Base-by-base conservation (phyloP, 495 filamentous ascomycete species). In the Paragyromitra xinjiangensis region DNA sequence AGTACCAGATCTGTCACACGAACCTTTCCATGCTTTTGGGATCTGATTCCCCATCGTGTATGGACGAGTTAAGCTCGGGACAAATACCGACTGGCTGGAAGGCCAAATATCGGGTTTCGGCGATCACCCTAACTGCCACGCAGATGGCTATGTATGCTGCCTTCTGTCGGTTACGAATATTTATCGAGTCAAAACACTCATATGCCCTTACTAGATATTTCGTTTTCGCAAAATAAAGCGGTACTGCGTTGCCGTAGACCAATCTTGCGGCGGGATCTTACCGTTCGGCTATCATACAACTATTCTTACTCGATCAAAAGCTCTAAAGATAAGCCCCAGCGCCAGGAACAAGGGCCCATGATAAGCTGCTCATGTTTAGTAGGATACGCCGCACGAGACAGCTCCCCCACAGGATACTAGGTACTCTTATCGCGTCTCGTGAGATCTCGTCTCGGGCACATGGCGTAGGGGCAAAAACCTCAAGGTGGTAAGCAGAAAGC, bases 251-350 rank as follows among this genome's bases (percentile, higher is more conserved):
- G 50, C 16, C n/a, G 50, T 58, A 22, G 55, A 58, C 55, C 29
- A 58, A 58, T 29, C 55, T 37, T 26, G 34, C 55, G 6, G 29
- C 67, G 34, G 58, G 44, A 50, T 24, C 39, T 42, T 63, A 53
- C 48, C 6, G 51, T 44, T 42, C 58, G 65, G 72, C 56, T 71
- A 71, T 64, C 66, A 71, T 34, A 50, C 11, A 37, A 61, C 3
- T 12, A 7, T 19, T 76, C 59, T 76, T 76, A 76, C 73, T 76
- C 67, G 73, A 76, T 76, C 73, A 58, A 71, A 76, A 71, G 67
- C 50, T 53, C 65, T 75, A 64, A 71, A 76, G 73, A 76, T 76
- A 76, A 71, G 73, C 58, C n/a, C 42, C 58, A 50, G 22, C 37
- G 53, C 5, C n/a, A 16, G 50, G 45, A 63, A 59, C 39, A 62